phyloP scores from a whole-genome alignment of 108 stramenopile genomes.

The Stephanodiscus triporus region DNA sequence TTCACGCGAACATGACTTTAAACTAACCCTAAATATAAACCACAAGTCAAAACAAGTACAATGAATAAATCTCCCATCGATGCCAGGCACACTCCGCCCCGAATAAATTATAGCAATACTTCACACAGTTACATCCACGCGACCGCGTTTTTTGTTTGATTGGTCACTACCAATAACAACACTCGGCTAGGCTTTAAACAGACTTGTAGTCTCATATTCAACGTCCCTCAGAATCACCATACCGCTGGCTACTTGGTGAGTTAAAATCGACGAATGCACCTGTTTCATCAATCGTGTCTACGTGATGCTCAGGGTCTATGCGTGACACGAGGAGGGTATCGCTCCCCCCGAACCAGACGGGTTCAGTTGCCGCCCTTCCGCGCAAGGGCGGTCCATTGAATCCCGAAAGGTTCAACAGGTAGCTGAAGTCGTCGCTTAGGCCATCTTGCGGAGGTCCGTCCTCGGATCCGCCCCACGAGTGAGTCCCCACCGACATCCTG shows the following conservation, averaged over 20 bases:
- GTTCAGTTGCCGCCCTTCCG: conserved; percentile 50
- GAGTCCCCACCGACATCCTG: conserved; percentile 25
- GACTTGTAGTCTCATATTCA: not conserved
- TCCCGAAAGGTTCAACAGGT: conserved; percentile 35
- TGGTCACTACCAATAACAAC: not conserved
- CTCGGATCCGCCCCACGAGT: conserved; percentile 43
- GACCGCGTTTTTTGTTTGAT: not conserved
- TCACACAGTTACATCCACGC: not conserved
- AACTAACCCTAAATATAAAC: not conserved
- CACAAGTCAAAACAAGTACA: not conserved
- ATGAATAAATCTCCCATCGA: not conserved
- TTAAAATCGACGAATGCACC: conserved; percentile 7
- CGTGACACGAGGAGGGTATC: conserved; percentile 22
- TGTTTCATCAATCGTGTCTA: not conserved
- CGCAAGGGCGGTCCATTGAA: conserved; percentile 36
- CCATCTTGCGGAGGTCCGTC: conserved; percentile 16
- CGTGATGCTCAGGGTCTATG: conserved; percentile 35
- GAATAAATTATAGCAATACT: not conserved
- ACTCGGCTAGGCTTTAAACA: not conserved
- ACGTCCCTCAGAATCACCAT: not conserved
- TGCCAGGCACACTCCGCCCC: not conserved
- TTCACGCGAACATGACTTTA: conserved; percentile 1
- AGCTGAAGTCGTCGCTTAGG: conserved; percentile 44
- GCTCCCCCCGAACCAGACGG: conserved; percentile 31
- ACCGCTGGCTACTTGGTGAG: no score